phyloP scores from a whole-genome alignment of 2,329 filamentous ascomycete species.

The Pyrenophora tritici-repentis region DNA sequence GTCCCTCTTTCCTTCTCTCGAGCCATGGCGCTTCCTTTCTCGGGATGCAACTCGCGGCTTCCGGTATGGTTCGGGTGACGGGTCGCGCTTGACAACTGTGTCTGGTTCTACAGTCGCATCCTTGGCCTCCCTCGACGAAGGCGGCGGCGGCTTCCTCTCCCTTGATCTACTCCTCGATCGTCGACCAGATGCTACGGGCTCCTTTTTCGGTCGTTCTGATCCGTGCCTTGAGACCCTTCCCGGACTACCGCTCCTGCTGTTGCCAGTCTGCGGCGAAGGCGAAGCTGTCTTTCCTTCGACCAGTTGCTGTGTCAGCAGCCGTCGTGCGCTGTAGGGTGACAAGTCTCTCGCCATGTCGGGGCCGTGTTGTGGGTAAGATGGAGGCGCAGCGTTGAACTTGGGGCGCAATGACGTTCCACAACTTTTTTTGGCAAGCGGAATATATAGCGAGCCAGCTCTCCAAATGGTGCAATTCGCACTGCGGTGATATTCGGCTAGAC shows the following conservation, averaged over 20 bases:
- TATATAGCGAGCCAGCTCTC: slow-evolving; percentile 1
- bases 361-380: slow-evolving; percentile 4
- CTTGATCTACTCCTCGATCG: slow-evolving; percentile 24
- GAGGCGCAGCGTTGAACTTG: slow-evolving; percentile 7
- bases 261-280: slow-evolving; percentile 21
- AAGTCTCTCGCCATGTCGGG: slow-evolving; percentile 34
- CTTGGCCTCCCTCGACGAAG: slow-evolving; percentile 19
- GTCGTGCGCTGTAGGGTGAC: slow-evolving; percentile 41
- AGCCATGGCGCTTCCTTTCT: slow-evolving; percentile 18
- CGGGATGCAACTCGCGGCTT: slow-evolving; percentile 25
- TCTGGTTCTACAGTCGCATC: slow-evolving; percentile 19
- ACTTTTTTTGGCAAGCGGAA: slow-evolving; percentile 1
- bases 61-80: slow-evolving; percentile 38
- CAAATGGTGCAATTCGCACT: slow-evolving; percentile 3
- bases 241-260: slow-evolving; percentile 22
- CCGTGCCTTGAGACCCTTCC: slow-evolving; percentile 12
- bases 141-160: slow-evolving; percentile 13
- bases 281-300: slow-evolving; percentile 15
- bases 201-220: slow-evolving; percentile 15
- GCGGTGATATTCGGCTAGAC: slow-evolving; percentile 5
- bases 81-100: slow-evolving; percentile 16
- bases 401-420: slow-evolving; percentile 19
- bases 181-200: slow-evolving; percentile 14
- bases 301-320: slow-evolving; percentile 36
- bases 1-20: slow-evolving; percentile 16